These are phyloP conservation scores for Ceratopteris richardii DNA, from an alignment of 75 land plant genomes.

Conservation along the genomic window DNA sequence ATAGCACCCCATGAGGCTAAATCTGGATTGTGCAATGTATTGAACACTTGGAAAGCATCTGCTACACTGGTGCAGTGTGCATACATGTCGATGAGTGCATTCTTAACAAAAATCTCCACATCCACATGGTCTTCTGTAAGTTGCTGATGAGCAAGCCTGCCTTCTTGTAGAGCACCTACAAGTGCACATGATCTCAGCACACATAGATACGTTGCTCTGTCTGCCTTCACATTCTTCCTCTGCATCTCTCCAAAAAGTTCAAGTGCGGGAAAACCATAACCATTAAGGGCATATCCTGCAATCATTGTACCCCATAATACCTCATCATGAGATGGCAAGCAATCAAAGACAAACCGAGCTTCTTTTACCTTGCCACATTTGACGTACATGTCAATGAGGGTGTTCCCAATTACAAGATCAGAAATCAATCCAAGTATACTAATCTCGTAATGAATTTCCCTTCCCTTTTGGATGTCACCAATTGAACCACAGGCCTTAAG, in stretches of 20 bases:
- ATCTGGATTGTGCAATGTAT: neutral
- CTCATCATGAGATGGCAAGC: neutral
- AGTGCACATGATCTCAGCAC: slow-evolving; percentile 15
- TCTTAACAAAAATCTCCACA: neutral
- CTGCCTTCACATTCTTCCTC: neutral
- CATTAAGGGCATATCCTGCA: slow-evolving; percentile 5
- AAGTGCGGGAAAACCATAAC: neutral
- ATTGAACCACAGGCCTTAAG: slow-evolving; percentile 5
- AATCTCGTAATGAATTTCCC: neutral
- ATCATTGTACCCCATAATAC: slow-evolving; percentile 10
- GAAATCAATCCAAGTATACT: neutral
- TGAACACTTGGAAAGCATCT: neutral
- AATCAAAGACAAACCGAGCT: slow-evolving; percentile 2
- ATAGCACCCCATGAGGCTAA: slow-evolving; percentile 1
- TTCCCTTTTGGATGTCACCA: neutral
- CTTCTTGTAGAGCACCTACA: neutral
- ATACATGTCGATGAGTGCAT: slow-evolving; percentile 9
- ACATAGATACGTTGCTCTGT: neutral
- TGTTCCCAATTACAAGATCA: neutral
- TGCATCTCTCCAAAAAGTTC: slow-evolving; percentile 11
- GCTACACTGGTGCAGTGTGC: neutral
- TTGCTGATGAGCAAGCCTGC: slow-evolving; percentile 2
- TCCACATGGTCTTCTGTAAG: neutral
- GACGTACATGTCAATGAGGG: slow-evolving; percentile 10
- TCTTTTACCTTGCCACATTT: neutral